Evolutionary conservation across 2,329 filamentous ascomycete genomes (phyloP).

Genomic region (Gnomoniopsis sp.): DNA sequence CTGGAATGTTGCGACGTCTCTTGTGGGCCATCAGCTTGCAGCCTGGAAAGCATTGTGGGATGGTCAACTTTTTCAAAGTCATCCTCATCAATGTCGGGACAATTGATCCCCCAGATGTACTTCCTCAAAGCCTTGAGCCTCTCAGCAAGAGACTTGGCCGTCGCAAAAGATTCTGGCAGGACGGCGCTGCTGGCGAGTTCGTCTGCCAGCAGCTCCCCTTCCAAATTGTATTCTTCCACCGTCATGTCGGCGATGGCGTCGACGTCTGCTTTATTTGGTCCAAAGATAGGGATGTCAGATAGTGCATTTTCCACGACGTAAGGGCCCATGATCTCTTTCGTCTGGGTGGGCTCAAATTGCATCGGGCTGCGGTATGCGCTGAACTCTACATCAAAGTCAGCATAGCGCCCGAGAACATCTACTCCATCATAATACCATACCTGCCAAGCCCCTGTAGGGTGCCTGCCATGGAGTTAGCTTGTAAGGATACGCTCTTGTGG

Average conservation of each 20-base stretch:
- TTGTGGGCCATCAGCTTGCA: conserved; percentile 4
- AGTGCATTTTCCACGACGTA: conserved; percentile 52
- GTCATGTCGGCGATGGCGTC: conserved; percentile 38
- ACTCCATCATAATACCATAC: conserved; percentile 29
- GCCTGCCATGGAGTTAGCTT: conserved; percentile 60
- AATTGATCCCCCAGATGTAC: conserved; percentile 18
- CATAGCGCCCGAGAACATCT: not conserved
- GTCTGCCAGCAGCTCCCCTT: conserved; percentile 33
- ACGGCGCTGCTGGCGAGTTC: conserved; percentile 31
- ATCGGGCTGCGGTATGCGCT: conserved; percentile 53
- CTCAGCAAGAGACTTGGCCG: conserved; percentile 41
- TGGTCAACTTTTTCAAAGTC: conserved; percentile 22
- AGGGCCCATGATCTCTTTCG: conserved; percentile 50
- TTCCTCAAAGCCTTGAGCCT: conserved; percentile 47
- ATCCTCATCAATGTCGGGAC: conserved; percentile 19
- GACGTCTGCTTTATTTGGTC: conserved; percentile 44
- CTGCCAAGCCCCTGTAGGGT: conserved; percentile 55
- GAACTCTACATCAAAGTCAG: conserved; percentile 39
- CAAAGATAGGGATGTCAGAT: conserved; percentile 55
- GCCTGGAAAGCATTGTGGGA: conserved; percentile 20
- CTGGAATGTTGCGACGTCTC: conserved; percentile 35
- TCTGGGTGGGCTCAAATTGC: conserved; percentile 54
- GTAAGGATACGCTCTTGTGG: conserved; percentile 55
- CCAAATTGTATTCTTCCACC: conserved; percentile 32
- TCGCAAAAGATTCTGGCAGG: conserved; percentile 39